Evolutionary conservation across 2,329 filamentous ascomycete species (phyloP).

Genomic region (Phialophora tarda): DNA sequence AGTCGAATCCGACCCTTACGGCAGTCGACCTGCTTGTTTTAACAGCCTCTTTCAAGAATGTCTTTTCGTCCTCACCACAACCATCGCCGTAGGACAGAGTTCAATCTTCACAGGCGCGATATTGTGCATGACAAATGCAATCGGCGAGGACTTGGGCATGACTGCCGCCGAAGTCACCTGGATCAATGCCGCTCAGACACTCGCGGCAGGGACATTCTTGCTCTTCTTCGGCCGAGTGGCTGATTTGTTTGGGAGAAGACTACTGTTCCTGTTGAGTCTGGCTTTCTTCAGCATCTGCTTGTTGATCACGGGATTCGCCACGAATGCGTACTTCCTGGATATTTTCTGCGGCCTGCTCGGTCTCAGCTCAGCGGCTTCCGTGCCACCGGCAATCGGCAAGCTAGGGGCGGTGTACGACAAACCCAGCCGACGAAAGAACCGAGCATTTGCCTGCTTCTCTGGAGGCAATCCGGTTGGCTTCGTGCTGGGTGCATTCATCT

Average conservation of each 20-base stretch:
- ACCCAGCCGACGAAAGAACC: slow-evolving; percentile 67
- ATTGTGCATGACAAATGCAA: slow-evolving; percentile 67
- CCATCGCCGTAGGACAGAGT: slow-evolving; percentile 68
- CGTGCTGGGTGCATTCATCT: slow-evolving; percentile 64
- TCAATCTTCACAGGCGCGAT: slow-evolving; percentile 65
- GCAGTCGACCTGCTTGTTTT: slow-evolving; percentile 63
- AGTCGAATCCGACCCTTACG: slow-evolving; percentile 28
- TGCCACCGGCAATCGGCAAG: slow-evolving; percentile 68
- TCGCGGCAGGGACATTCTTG: slow-evolving; percentile 68
- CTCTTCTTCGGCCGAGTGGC: slow-evolving; percentile 70
- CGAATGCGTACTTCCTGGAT: slow-evolving; percentile 64
- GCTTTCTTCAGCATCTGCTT: slow-evolving; percentile 63
- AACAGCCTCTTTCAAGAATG: slow-evolving; percentile 66
- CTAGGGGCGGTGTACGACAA: slow-evolving; percentile 68
- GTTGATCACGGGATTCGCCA: slow-evolving; percentile 65
- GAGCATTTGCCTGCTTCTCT: slow-evolving; percentile 67
- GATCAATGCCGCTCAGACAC: slow-evolving; percentile 67
- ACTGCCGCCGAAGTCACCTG: slow-evolving; percentile 70
- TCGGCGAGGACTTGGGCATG: slow-evolving; percentile 66
- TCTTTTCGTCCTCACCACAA: slow-evolving; percentile 69
- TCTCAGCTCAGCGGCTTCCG: slow-evolving; percentile 66
- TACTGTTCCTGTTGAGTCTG: slow-evolving; percentile 66
- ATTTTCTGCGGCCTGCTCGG: slow-evolving; percentile 69
- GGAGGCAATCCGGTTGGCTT: slow-evolving; percentile 64
- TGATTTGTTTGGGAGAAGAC: slow-evolving; percentile 69